phyloP scores from a whole-genome alignment of 108 stramenopile genomes.

The Cyclostephanos invisitatus region DNA sequence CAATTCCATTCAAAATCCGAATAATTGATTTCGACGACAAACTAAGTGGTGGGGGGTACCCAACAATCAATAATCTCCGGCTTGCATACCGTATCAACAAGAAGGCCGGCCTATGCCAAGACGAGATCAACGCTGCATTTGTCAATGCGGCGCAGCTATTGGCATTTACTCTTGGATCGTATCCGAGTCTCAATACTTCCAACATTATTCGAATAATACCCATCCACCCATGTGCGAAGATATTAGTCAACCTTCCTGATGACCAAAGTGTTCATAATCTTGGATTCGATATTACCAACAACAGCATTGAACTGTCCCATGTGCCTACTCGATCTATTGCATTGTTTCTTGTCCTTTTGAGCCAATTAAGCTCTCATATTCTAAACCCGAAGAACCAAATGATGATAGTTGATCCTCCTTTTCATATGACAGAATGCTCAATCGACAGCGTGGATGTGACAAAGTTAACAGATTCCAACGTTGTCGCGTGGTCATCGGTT shows the following conservation, averaged over 20 bases:
- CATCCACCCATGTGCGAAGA: slow-evolving; percentile 44
- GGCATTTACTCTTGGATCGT: slow-evolving; percentile 26
- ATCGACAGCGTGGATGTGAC: slow-evolving; percentile 41
- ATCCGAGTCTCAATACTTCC: slow-evolving; percentile 27
- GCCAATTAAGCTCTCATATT: slow-evolving; percentile 30
- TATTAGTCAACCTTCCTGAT: slow-evolving; percentile 23
- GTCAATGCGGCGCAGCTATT: slow-evolving; percentile 38
- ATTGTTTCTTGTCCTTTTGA: slow-evolving; percentile 30
- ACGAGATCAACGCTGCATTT: slow-evolving; percentile 43
- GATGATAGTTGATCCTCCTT: not conserved
- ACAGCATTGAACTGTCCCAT: slow-evolving; percentile 1
- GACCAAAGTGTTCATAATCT: slow-evolving; percentile 39
- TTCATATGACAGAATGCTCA: slow-evolving; percentile 25
- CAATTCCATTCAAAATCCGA: slow-evolving; percentile 35
- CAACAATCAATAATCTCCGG: slow-evolving; percentile 44
- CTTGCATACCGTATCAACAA: slow-evolving; percentile 39
- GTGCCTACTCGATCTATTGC: slow-evolving; percentile 23
- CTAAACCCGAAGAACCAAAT: not conserved
- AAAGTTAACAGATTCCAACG: slow-evolving; percentile 22
- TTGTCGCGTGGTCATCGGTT: slow-evolving; percentile 37
- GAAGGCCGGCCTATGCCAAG: slow-evolving; percentile 22
- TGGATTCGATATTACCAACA: slow-evolving; percentile 24
- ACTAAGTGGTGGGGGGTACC: slow-evolving; percentile 20
- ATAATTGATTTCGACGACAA: slow-evolving; percentile 6
- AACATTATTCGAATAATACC: slow-evolving; percentile 27